These are phyloP conservation scores for Phytopythium ostracodes DNA, from an alignment of 352 stramenopile species.

Conservation along the genomic window DNA sequence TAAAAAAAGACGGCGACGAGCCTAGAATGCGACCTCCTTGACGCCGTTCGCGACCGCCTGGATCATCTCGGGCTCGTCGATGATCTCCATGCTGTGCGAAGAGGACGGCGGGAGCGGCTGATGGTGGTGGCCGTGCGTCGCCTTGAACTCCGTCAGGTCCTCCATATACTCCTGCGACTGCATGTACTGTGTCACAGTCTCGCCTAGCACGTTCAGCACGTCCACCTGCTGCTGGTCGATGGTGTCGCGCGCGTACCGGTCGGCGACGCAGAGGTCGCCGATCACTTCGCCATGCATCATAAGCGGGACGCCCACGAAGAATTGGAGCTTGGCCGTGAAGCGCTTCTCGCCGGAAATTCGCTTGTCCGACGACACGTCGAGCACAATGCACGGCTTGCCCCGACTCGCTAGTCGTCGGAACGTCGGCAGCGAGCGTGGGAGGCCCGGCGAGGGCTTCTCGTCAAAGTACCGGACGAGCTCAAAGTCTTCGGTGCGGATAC, in stretches of 20 bases:
- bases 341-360: slow-evolving; percentile 86
- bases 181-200: slow-evolving; percentile 89
- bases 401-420: slow-evolving; percentile 82
- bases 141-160: slow-evolving; percentile 68
- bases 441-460: slow-evolving; percentile 35
- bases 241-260: slow-evolving; percentile 68
- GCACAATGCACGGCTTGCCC: slow-evolving; percentile 86
- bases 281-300: slow-evolving; percentile 83
- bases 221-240: slow-evolving; percentile 86
- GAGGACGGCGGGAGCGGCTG: neutral
- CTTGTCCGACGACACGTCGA: slow-evolving; percentile 85
- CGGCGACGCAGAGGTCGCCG: slow-evolving; percentile 81
- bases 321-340: slow-evolving; percentile 79
- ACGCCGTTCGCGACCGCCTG: slow-evolving; percentile 18
- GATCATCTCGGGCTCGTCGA: slow-evolving; percentile 4
- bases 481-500: slow-evolving; percentile 85
- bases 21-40: slow-evolving; percentile 86
- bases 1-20: neutral
- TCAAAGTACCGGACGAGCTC: slow-evolving; percentile 84
- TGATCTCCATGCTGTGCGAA: neutral
- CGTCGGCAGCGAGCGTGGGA: slow-evolving; percentile 77
- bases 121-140: slow-evolving; percentile 21
- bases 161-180: slow-evolving; percentile 76
- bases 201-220: slow-evolving; percentile 81
- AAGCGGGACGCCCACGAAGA: slow-evolving; percentile 85